Base-by-base conservation (phyloP, 2,329 filamentous ascomycete genomes). In the Alternaria novae-zelandiae region DNA sequence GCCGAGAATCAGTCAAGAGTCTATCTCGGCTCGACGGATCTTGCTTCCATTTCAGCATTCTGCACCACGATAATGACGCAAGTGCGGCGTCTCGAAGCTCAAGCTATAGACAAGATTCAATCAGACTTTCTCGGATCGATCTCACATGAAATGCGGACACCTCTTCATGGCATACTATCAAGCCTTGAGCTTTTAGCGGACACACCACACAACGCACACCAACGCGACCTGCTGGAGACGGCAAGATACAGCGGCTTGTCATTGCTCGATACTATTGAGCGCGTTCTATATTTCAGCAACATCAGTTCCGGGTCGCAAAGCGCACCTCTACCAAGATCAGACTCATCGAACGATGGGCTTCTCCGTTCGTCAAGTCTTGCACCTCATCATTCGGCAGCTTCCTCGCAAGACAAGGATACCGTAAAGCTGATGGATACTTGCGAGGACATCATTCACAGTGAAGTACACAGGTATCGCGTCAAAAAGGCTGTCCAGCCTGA, bases 51-150 rank as follows among this genome's bases (percentile, higher is more conserved):
- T 12, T 62, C 59, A 21, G 59, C 55, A 11, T 59, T 62, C 25
- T 62, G 59, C 55, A 62, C 55, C 6, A 62, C 59, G 23, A 57
- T 59, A 13, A 62, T 62, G 59, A 62, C 55, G 28, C 59, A 62
- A n/a, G 59, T 62, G 9, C 47, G 59, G 11, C 59, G 59, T 36
- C 47, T 62, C 6, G 59, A 62, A 54, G 59, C 44, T 21, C 59
- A 62, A n/a, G 55, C 55, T 51, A 59, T 62, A 56, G 59, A 62
- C 11, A 62, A 47, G 20, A 62, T 62, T 23, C 59, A 62, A 26
- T 59, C 59, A 23, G 59, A 62, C 28, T 62, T 62, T 12, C 55
- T 62, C 9, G 59, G 59, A 26, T 62, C 59, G 15, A 36, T 62
- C 30, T 62, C 59, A 11, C 59, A 62, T 17, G 59, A 62, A 21